Conservation (phyloP, 495 filamentous ascomycete species). For the Penicillium alfredii region DNA sequence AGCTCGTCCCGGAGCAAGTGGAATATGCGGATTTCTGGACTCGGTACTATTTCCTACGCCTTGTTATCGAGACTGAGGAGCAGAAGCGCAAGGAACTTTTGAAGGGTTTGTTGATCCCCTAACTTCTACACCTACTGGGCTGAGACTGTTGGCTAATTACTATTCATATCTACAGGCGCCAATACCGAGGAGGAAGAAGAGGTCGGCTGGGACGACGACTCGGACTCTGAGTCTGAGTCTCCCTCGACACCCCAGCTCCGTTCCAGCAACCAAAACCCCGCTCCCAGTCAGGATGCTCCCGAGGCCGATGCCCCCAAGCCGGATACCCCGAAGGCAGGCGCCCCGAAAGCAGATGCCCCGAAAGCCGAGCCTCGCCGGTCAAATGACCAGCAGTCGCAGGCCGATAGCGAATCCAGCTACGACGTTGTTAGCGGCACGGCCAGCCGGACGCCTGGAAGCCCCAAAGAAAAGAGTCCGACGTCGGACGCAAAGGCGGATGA, state of each 20-base stretch:
- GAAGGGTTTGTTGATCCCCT: slow-evolving; percentile 58
- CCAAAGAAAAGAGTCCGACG: slow-evolving; percentile 55
- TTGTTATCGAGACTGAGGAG: slow-evolving; percentile 95
- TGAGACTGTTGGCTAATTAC: too few relatives aligned
- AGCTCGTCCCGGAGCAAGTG: slow-evolving; percentile 83
- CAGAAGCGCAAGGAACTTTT: slow-evolving; percentile 81
- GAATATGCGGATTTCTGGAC: slow-evolving; percentile 89
- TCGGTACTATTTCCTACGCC: slow-evolving; percentile 90
- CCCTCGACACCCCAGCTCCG: slow-evolving; percentile 45
- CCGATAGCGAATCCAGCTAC: slow-evolving; percentile 89
- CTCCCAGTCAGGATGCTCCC: too few relatives aligned
- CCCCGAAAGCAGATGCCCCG: too few relatives aligned
- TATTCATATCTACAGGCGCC: slow-evolving; percentile 38
- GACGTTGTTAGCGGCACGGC: slow-evolving; percentile 84
- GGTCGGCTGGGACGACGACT: slow-evolving; percentile 79
- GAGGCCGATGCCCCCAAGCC: too few relatives aligned
- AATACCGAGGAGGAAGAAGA: slow-evolving; percentile 67
- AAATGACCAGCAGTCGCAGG: slow-evolving; percentile 75
- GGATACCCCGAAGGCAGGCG: too few relatives aligned
- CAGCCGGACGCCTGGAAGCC: slow-evolving; percentile 71
- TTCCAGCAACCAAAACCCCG: slow-evolving; percentile 8
- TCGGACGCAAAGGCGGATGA: slow-evolving; percentile 51
- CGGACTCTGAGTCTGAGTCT: slow-evolving; percentile 54
- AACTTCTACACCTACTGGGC: slow-evolving; percentile 5
- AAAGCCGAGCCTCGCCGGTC: slow-evolving; percentile 72